phyloP scores from a whole-genome alignment of 495 filamentous ascomycete genomes.

The Podospora tetraspora region DNA sequence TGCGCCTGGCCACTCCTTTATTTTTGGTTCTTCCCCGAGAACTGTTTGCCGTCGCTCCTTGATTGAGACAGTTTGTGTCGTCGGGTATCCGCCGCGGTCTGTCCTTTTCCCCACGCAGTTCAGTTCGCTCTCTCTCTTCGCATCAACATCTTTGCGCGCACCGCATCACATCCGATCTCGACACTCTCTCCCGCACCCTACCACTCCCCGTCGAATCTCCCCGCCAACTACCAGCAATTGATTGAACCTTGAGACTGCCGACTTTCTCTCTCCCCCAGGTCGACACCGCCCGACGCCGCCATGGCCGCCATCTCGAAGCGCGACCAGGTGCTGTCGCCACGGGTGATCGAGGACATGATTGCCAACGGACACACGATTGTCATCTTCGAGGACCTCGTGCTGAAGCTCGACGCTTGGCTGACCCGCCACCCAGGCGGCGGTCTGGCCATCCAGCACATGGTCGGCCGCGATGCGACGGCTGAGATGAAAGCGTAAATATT shows the following conservation, averaged over 20 bases:
- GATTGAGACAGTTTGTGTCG: not conserved
- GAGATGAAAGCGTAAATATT: conserved; percentile 42
- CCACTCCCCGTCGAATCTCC: not conserved
- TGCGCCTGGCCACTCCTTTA: not conserved
- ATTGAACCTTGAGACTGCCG: not conserved
- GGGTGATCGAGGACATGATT: conserved; percentile 36
- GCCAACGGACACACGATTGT: conserved; percentile 42
- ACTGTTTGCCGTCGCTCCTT: not conserved
- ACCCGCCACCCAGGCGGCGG: conserved; percentile 43
- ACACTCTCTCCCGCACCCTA: not conserved
- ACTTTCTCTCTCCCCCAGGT: not conserved
- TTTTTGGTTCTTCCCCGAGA: not conserved
- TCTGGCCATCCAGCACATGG: conserved; percentile 45
- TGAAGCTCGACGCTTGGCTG: conserved; percentile 43
- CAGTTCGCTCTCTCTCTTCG: not conserved
- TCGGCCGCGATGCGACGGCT: conserved; percentile 48
- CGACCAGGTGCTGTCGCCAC: conserved; percentile 21
- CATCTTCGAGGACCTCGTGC: conserved; percentile 40
- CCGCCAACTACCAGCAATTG: not conserved
- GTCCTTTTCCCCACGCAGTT: not conserved
- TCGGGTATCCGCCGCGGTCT: not conserved
- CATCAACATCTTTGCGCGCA: not conserved
- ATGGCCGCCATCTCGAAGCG: conserved; percentile 12
- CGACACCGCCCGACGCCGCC: not conserved
- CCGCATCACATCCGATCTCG: not conserved